These are phyloP conservation scores for Xylariales sp. DNA, from an alignment of 2,329 filamentous ascomycete genomes.

Conservation along the genomic window DNA sequence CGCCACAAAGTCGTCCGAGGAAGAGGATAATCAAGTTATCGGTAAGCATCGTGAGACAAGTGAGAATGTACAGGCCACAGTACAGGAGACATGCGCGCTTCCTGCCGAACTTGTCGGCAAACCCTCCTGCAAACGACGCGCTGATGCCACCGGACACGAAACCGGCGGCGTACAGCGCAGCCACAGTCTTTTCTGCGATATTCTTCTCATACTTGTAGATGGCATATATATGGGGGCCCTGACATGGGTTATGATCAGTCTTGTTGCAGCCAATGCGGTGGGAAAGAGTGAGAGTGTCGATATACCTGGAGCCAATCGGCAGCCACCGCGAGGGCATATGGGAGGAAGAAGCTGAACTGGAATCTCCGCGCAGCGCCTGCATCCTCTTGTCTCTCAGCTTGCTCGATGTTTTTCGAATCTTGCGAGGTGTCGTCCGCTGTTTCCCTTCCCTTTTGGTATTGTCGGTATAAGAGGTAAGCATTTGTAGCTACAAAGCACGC, in stretches of 20 bases:
- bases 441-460: slow-evolving; percentile 12
- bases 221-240: slow-evolving; percentile 14
- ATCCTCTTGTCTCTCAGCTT: neutral
- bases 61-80: slow-evolving; percentile 46
- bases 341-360: slow-evolving; percentile 2
- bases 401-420: slow-evolving; percentile 14
- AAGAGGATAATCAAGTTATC: slow-evolving; percentile 39
- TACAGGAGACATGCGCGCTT: slow-evolving; percentile 48
- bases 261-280: too few species aligned
- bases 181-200: slow-evolving; percentile 14
- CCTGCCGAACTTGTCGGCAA: slow-evolving; percentile 42
- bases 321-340: slow-evolving; percentile 34
- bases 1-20: slow-evolving; percentile 48
- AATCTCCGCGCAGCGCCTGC: neutral
- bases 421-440: slow-evolving; percentile 22
- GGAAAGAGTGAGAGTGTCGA: too few species aligned
- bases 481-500: slow-evolving; percentile 16
- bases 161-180: slow-evolving; percentile 40
- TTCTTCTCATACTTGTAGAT: slow-evolving; percentile 22
- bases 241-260: slow-evolving; percentile 1
- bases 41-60: slow-evolving; percentile 48
- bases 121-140: slow-evolving; percentile 33
- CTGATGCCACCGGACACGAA: slow-evolving; percentile 46
- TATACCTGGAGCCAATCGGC: slow-evolving; percentile 42
- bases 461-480: slow-evolving; percentile 17